These are phyloP conservation scores for Chaetomiaceae sp. DNA, from an alignment of 2,329 filamentous ascomycete species.

Conservation along the genomic window DNA sequence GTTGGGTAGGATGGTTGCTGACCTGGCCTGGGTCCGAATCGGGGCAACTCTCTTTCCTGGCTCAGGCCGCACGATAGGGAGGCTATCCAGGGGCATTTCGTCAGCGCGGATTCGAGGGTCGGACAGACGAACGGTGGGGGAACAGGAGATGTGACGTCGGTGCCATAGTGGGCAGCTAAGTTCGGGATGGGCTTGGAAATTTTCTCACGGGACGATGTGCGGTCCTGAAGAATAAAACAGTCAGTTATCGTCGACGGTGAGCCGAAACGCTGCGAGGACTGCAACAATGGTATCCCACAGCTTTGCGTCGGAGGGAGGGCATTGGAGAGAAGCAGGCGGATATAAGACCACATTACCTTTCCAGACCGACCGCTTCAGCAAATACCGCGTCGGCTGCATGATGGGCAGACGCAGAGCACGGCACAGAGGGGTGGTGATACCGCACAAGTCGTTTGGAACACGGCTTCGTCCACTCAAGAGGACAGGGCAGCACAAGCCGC, in stretches of 20 bases:
- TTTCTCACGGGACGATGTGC: conserved; percentile 50
- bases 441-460: neutral
- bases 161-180: neutral
- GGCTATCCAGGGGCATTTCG: conserved; percentile 34
- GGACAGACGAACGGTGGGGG: neutral
- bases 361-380: conserved; percentile 77
- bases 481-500: neutral
- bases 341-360: conserved; percentile 58
- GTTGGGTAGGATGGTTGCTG: conserved; percentile 85
- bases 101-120: conserved; percentile 10
- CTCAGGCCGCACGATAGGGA: conserved; percentile 60
- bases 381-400: conserved; percentile 66
- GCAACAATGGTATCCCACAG: too few relatives aligned
- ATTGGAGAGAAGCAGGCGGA: neutral
- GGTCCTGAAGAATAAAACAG: conserved; percentile 37
- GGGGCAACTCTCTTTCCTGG: conserved; percentile 62
- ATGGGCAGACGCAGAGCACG: conserved; percentile 15
- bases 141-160: neutral
- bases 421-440: neutral
- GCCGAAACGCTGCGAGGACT: too few relatives aligned
- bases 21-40: conserved; percentile 81
- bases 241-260: conserved; percentile 20
- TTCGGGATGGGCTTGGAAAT: neutral
- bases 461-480: neutral
- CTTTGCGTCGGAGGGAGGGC: too few relatives aligned